These are phyloP conservation scores for Fusarium mangiferae DNA, from an alignment of 2,329 filamentous ascomycete genomes.

Conservation along the genomic window DNA sequence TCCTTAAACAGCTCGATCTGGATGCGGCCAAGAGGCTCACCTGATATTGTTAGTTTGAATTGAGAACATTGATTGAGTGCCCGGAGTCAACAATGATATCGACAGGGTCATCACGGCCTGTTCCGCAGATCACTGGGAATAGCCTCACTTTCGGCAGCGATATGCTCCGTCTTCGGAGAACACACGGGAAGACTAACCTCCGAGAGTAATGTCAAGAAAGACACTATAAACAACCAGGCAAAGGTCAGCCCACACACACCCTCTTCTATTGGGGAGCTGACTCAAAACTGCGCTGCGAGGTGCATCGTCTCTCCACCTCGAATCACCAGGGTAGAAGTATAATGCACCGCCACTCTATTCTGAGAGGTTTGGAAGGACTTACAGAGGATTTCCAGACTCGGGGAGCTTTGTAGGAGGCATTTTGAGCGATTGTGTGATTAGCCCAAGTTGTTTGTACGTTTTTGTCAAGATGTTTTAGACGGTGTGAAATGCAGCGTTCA, in stretches of 20 bases:
- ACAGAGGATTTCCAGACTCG: conserved; percentile 60
- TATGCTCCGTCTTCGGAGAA: conserved; percentile 16
- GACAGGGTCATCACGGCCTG: not conserved
- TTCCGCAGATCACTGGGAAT: conserved; percentile 21
- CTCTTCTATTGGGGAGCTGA: conserved; percentile 21
- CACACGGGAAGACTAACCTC: conserved; percentile 62
- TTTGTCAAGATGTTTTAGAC: conserved; percentile 10
- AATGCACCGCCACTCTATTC: conserved; percentile 24
- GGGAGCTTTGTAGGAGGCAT: conserved; percentile 60
- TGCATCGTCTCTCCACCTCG: conserved; percentile 30
- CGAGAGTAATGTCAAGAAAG: conserved; percentile 83
- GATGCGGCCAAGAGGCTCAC: conserved; percentile 85
- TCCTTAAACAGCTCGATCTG: conserved; percentile 92
- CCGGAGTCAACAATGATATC: not conserved
- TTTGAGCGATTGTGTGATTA: not conserved
- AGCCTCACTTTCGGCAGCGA: conserved; percentile 23
- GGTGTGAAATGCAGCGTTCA: conserved; percentile 5
- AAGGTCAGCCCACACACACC: conserved; percentile 38
- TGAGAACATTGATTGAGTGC: not conserved
- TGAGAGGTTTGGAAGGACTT: conserved; percentile 40
- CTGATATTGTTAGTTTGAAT: conserved; percentile 55
- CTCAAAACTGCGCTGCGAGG: conserved; percentile 23
- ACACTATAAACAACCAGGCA: conserved; percentile 55
- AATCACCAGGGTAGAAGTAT: conserved; percentile 20
- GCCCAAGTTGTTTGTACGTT: not conserved